Percentiles rank a stretch among this genome's conserved stretches.
phyloP scores from a whole-genome alignment of 805 yeast genomes.

The Myxozyma neotropica region DNA sequence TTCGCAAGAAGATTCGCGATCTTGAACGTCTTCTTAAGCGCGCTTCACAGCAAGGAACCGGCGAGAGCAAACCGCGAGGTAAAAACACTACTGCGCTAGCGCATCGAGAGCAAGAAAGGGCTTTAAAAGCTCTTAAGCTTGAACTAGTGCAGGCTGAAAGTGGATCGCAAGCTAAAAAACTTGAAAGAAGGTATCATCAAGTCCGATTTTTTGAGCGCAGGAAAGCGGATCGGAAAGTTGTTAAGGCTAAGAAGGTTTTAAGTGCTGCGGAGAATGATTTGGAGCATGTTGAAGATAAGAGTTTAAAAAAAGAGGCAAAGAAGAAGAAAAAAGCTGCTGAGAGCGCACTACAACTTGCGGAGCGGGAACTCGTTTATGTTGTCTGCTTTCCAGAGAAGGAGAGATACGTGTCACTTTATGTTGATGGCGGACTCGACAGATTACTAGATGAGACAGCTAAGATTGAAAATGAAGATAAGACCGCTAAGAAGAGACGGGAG shows the following conservation, averaged over 20 bases:
- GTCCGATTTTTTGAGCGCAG: conserved; percentile 67
- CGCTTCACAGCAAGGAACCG: conserved; percentile 34
- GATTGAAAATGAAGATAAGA: conserved; percentile 7
- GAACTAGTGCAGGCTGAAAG: conserved; percentile 57
- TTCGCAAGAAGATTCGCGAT: conserved; percentile 86
- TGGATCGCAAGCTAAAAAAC: conserved; percentile 51
- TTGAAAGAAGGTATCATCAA: conserved; percentile 83
- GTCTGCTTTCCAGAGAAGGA: conserved; percentile 31
- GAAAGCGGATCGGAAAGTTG: conserved; percentile 35
- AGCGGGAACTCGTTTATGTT: conserved; percentile 33
- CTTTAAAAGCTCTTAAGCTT: conserved; percentile 61
- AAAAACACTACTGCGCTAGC: conserved; percentile 60
- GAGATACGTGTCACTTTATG: conserved; percentile 36
- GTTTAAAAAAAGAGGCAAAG: conserved; percentile 10
- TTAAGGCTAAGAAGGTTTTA: conserved; percentile 9
- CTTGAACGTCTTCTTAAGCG: conserved; percentile 65
- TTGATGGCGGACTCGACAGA: conserved; percentile 18
- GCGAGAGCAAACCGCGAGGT: conserved; percentile 45
- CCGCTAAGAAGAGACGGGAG: conserved; percentile 19
- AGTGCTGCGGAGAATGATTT: not conserved
- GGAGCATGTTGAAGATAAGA: conserved; percentile 6
- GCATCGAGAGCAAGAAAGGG: conserved; percentile 58
- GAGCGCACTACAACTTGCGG: conserved; percentile 11
- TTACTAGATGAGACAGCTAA: not conserved
- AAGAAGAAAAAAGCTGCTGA: conserved; percentile 1